Percentiles rank a stretch among this genome's conserved stretches.
Conservation (phyloP, 352 stramenopile species). For the Peronosclerospora sorghi region DNA sequence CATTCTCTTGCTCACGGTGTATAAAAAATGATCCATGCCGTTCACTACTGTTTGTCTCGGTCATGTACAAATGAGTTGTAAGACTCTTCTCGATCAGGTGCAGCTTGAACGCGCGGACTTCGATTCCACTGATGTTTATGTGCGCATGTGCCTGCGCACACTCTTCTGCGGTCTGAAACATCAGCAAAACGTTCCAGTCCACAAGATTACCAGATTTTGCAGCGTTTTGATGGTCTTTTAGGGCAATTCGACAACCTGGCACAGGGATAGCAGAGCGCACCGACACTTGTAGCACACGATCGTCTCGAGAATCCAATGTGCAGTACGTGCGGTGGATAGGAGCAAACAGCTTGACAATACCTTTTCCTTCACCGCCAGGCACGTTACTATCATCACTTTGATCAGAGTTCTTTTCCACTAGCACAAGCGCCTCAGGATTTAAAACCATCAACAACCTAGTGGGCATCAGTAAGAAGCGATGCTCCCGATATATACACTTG, state of each 20-base stretch:
- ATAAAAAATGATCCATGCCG: constrained; percentile 19
- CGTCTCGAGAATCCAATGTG: constrained; percentile 53
- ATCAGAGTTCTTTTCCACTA: constrained; percentile 37
- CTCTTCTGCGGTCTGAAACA: constrained; percentile 55
- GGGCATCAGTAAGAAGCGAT: constrained; percentile 55
- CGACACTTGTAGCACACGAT: constrained; percentile 57
- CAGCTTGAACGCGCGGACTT: constrained; percentile 72
- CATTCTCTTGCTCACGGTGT: constrained; percentile 3
- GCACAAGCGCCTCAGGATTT: constrained; percentile 60
- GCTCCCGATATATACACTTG: constrained; percentile 63
- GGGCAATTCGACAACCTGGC: constrained; percentile 46
- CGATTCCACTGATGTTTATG: constrained; percentile 56
- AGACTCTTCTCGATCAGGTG: constrained; percentile 65
- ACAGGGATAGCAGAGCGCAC: constrained; percentile 46
- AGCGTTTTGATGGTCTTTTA: constrained; percentile 25
- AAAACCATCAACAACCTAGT: constrained; percentile 54
- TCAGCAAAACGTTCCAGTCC: constrained; percentile 50
- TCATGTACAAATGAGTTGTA: constrained; percentile 48
- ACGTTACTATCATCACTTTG: constrained; percentile 16
- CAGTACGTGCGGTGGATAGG: constrained; percentile 67
- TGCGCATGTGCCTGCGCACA: constrained; percentile 55
- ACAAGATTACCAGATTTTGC: constrained; percentile 11
- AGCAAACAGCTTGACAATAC: constrained; percentile 50
- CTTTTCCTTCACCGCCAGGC: constrained; percentile 19
- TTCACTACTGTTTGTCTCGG: constrained; percentile 25